A percentile compares a stretch with the other conserved stretches of the same genome.
These are phyloP conservation scores for Nigrograna mackinnonii DNA, from an alignment of 2,329 filamentous ascomycete species.

Conservation along the genomic window DNA sequence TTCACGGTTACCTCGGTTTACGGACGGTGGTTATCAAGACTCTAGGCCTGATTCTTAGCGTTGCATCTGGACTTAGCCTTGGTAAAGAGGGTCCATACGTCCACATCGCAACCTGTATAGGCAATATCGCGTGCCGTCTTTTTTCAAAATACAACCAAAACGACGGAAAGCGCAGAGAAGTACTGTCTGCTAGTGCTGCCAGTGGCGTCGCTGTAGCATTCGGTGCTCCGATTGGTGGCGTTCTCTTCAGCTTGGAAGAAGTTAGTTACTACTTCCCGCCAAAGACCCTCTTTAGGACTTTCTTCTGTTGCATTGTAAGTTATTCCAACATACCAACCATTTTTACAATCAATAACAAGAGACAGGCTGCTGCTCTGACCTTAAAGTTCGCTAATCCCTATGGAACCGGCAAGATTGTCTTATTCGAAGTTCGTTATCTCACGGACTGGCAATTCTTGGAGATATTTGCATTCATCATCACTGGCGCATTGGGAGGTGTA, in stretches of 20 bases:
- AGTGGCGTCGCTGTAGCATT: slow-evolving; percentile 94
- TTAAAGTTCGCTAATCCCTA: slow-evolving; percentile 96
- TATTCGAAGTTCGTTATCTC: slow-evolving; percentile 91
- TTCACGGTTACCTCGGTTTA: slow-evolving; percentile 92
- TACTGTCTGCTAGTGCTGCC: slow-evolving; percentile 89
- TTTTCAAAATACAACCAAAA: slow-evolving; percentile 94
- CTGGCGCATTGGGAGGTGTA: slow-evolving; percentile 83
- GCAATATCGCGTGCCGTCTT: slow-evolving; percentile 92
- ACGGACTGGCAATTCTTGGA: slow-evolving; percentile 96
- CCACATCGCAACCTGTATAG: slow-evolving; percentile 94
- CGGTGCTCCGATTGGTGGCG: slow-evolving; percentile 85
- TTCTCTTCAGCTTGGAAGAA: slow-evolving; percentile 92
- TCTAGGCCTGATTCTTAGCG: slow-evolving; percentile 79
- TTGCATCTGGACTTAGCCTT: slow-evolving; percentile 88
- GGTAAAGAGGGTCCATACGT: slow-evolving; percentile 97
- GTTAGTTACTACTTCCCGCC: slow-evolving; percentile 97
- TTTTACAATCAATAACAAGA: slow-evolving; percentile 11
- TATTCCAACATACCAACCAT: neutral
- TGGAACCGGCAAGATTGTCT: slow-evolving; percentile 92
- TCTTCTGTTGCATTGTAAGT: slow-evolving; percentile 92
- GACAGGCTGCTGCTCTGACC: slow-evolving; percentile 73
- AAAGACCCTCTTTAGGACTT: slow-evolving; percentile 95
- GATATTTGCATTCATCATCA: slow-evolving; percentile 79
- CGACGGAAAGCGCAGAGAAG: slow-evolving; percentile 90
- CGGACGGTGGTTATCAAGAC: slow-evolving; percentile 88